These are phyloP conservation scores for Clarireedia homoeocarpa DNA, from an alignment of 2,329 filamentous ascomycete genomes.

Conservation along the genomic window DNA sequence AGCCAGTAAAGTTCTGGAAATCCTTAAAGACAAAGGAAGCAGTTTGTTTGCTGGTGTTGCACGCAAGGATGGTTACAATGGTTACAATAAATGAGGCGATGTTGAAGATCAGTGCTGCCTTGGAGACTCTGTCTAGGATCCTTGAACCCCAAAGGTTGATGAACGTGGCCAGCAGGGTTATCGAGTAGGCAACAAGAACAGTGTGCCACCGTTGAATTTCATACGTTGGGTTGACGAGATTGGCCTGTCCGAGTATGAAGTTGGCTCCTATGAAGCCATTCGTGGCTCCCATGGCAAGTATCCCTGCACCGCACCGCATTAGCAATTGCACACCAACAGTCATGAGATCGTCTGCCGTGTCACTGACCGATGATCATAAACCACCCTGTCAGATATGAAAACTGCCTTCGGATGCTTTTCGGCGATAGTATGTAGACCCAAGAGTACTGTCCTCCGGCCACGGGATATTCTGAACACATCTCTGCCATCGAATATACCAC, in stretches of 20 bases:
- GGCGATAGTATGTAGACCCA: conserved; percentile 51
- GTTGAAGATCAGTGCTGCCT: conserved; percentile 44
- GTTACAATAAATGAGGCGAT: conserved; percentile 44
- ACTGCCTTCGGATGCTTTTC: conserved; percentile 34
- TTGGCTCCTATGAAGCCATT: conserved; percentile 48
- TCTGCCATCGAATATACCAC: conserved; percentile 53
- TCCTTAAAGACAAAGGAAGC: conserved; percentile 47
- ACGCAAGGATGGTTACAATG: conserved; percentile 43
- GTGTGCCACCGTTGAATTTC: conserved; percentile 49
- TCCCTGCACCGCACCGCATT: conserved; percentile 10
- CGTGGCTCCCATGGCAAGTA: conserved; percentile 43
- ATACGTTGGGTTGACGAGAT: conserved; percentile 42
- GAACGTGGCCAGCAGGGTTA: conserved; percentile 36
- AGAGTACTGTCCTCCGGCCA: conserved; percentile 49
- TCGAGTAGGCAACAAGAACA: conserved; percentile 42
- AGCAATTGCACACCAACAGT: conserved; percentile 1
- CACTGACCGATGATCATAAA: conserved; percentile 38
- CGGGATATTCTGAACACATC: conserved; percentile 48
- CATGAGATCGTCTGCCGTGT: conserved; percentile 1
- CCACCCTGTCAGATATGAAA: conserved; percentile 40
- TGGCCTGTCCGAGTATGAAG: conserved; percentile 46
- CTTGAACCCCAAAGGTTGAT: conserved; percentile 44
- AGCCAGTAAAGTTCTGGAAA: conserved; percentile 48
- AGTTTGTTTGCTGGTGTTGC: conserved; percentile 45
- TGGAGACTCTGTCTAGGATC: conserved; percentile 43